phyloP scores from a whole-genome alignment of 305 asterid genomes.

The Stenogyne calaminthoides region DNA sequence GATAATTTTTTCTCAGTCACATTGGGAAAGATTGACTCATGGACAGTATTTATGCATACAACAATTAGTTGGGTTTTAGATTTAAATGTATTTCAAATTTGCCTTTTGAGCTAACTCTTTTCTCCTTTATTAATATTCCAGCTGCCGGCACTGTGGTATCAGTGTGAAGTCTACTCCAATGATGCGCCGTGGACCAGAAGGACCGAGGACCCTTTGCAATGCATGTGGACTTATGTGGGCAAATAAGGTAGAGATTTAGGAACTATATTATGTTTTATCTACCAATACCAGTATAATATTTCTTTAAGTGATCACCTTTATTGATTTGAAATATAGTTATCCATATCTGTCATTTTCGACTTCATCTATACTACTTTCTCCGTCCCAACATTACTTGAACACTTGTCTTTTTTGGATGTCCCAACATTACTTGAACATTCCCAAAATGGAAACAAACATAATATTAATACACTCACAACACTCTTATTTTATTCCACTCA shows the following conservation, averaged over 20 bases:
- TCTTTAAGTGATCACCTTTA: constrained; percentile 12
- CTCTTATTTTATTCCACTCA: too few species aligned
- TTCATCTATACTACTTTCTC: constrained; percentile 8
- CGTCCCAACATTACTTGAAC: too few species aligned
- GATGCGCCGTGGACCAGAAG: constrained; percentile 91
- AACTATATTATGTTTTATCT: neutral
- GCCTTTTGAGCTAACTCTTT: constrained; percentile 2
- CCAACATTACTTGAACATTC: too few species aligned
- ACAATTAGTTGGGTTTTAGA: constrained; percentile 2
- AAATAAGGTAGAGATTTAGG: constrained; percentile 55
- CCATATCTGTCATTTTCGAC: neutral
- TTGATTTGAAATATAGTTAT: neutral
- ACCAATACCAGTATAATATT: neutral
- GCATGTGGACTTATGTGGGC: constrained; percentile 97
- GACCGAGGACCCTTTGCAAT: constrained; percentile 85
- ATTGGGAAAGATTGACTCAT: constrained; percentile 4
- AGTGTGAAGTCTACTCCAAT: constrained; percentile 74
- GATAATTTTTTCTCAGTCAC: neutral
- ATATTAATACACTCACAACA: too few species aligned
- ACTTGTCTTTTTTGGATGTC: too few species aligned
- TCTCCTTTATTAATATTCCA: constrained; percentile 29
- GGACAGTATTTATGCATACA: neutral
- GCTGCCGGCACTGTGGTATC: constrained; percentile 77
- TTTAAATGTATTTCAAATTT: constrained; percentile 2
- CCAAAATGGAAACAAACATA: too few species aligned